phyloP scores from a whole-genome alignment of 345 rosid species.

The Cardamine resedifolia region DNA sequence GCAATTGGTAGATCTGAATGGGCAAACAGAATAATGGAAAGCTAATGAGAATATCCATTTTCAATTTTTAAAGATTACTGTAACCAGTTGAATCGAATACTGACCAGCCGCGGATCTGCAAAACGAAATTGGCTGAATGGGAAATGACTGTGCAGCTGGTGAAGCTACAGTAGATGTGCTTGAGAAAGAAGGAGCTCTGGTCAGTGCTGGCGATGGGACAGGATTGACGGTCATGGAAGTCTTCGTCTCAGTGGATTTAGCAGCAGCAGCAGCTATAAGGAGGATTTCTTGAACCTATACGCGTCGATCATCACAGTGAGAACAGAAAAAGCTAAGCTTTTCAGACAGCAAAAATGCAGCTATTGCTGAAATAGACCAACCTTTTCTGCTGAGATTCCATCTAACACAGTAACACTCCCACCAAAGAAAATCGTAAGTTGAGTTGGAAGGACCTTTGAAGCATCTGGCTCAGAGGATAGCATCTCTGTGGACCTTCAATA shows the following conservation, averaged over 20 bases:
- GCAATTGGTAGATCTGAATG: conserved; percentile 74
- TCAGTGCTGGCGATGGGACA: conserved; percentile 56
- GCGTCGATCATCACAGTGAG: background rate
- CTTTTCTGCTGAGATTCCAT: conserved; percentile 69
- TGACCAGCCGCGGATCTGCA: conserved; percentile 86
- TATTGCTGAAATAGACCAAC: conserved; percentile 35
- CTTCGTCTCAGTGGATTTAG: conserved; percentile 51
- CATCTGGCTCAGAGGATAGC: conserved; percentile 41
- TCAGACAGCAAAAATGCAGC: background rate
- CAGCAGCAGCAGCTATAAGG: conserved; percentile 61
- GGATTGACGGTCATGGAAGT: conserved; percentile 39
- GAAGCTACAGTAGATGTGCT: conserved; percentile 66
- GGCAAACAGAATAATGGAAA: conserved; percentile 16
- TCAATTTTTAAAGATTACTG: background rate
- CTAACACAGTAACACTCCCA: conserved; percentile 72
- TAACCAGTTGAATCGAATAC: conserved; percentile 5
- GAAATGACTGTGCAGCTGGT: conserved; percentile 46
- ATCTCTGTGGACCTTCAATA: conserved; percentile 40
- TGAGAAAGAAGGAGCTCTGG: conserved; percentile 79
- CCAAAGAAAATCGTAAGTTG: conserved; percentile 86
- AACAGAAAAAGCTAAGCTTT: background rate
- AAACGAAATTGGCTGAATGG: conserved; percentile 48
- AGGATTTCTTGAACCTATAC: conserved; percentile 70
- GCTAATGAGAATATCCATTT: conserved; percentile 11
- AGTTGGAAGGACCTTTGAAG: conserved; percentile 37